Conservation (phyloP, 768 basidiomycete genomes). For the Lentinula lateritia region DNA sequence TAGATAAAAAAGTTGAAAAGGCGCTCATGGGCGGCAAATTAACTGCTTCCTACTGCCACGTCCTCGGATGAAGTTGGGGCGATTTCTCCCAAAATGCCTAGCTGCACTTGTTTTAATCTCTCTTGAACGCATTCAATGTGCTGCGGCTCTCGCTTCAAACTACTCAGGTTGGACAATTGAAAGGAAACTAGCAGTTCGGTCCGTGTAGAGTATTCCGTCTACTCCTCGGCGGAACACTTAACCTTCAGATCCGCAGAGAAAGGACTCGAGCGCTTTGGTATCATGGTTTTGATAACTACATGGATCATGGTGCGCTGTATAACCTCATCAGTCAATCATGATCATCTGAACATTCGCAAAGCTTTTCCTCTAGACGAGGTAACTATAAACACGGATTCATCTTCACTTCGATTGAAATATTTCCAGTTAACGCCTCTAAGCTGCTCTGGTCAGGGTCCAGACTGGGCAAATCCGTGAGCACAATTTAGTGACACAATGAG, state of each 20-base stretch:
- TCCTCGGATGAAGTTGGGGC: conserved; percentile 41
- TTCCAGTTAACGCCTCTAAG: conserved; percentile 79
- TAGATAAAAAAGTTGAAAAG: background rate
- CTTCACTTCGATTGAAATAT: conserved; percentile 1
- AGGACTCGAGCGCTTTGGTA: conserved; percentile 77
- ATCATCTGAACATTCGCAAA: conserved; percentile 21
- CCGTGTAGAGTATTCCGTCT: conserved; percentile 14
- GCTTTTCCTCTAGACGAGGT: conserved; percentile 90
- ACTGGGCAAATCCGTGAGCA: conserved; percentile 77
- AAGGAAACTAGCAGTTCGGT: conserved; percentile 55
- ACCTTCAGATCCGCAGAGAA: conserved; percentile 37
- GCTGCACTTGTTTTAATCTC: conserved; percentile 31
- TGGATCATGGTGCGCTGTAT: conserved; percentile 60
- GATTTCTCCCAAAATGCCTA: conserved; percentile 48
- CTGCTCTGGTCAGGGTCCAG: conserved; percentile 83
- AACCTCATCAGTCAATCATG: conserved; percentile 7
- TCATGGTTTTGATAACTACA: conserved; percentile 87
- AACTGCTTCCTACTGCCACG: conserved; percentile 15
- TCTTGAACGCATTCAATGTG: conserved; percentile 27
- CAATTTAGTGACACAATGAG: conserved; percentile 3
- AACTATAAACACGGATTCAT: background rate
- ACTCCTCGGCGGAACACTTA: background rate
- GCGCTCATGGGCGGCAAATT: conserved; percentile 25
- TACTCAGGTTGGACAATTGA: conserved; percentile 48
- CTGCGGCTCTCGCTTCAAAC: conserved; percentile 22